phyloP scores from a whole-genome alignment of 2,329 filamentous ascomycete species.

The Waltergamsia citrina region DNA sequence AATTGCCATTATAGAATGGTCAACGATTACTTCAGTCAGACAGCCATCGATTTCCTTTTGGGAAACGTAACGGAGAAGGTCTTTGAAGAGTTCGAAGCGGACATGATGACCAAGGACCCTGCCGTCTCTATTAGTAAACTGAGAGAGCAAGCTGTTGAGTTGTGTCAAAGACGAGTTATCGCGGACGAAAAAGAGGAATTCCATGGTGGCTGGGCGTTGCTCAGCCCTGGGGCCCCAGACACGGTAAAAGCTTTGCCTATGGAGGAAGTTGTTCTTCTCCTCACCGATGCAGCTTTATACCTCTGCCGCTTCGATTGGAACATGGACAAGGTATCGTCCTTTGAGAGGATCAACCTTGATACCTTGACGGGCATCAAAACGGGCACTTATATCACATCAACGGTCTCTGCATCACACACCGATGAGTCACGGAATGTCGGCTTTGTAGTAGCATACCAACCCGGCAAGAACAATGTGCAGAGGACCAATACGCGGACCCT shows the following conservation, averaged over 20 bases:
- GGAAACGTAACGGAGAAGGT: slow-evolving; percentile 78
- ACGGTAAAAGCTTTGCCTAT: slow-evolving; percentile 64
- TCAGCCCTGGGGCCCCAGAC: slow-evolving; percentile 65
- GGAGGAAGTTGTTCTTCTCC: slow-evolving; percentile 77
- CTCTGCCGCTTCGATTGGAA: slow-evolving; percentile 91
- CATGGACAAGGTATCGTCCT: slow-evolving; percentile 86
- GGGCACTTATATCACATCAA: slow-evolving; percentile 86
- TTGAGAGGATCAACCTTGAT: slow-evolving; percentile 73
- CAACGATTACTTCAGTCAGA: slow-evolving; percentile 94
- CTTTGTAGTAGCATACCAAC: slow-evolving; percentile 68
- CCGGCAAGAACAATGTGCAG: slow-evolving; percentile 60
- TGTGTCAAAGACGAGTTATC: slow-evolving; percentile 77
- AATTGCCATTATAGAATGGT: slow-evolving; percentile 61
- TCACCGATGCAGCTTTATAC: slow-evolving; percentile 81
- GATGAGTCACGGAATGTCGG: slow-evolving; percentile 78
- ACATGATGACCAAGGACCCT: slow-evolving; percentile 89
- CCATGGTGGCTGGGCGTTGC: slow-evolving; percentile 79
- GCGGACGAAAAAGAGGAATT: slow-evolving; percentile 77
- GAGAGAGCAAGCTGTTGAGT: slow-evolving; percentile 82
- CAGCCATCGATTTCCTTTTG: slow-evolving; percentile 86
- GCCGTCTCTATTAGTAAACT: slow-evolving; percentile 79
- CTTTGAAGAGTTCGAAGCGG: slow-evolving; percentile 89
- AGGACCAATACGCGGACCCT: slow-evolving; percentile 82
- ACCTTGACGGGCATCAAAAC: slow-evolving; percentile 65
- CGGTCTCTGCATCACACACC: slow-evolving; percentile 65